Evolutionary conservation across 208 protist genomes (phyloP), one percentile per base, ranked within the genome.

Genomic region (Herpetomonas samuelpessoai): DNA sequence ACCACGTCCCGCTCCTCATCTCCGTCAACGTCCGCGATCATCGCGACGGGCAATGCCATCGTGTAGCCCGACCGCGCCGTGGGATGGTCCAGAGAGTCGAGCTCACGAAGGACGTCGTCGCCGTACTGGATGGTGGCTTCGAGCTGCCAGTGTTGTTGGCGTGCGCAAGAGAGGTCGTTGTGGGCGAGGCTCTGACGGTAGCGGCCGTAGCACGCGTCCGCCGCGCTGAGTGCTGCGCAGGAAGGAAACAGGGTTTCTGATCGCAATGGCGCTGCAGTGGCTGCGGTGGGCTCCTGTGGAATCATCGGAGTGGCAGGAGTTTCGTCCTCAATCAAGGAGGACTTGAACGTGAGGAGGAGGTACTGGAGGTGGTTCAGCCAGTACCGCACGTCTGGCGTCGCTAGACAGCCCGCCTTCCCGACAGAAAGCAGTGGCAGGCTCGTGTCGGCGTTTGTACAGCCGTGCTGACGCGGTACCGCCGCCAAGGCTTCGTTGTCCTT

Each of bases 351-450:
- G 21, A 88, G 52, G 22, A 88, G 62, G 39, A 84, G 63, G 65
- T 79, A 73, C 49, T 92, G 81, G 16, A 92, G 75, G 14, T 68
- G 78, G 52, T 88, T 87, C 45, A 89, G 41, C 86, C 86, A 92
- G 30, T 73, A 71, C 22, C 86, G 81, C 16, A 89, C 71, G 60
- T 92, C 86, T 19, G 71, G 76, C 10, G 70, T 81, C 39, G 62
- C 67, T n/a, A 53, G 14, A 31, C 24, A n/a, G 1, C 60, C 73
- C 7, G 68, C 73, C 14, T 70, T 41, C 35, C 14, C 9, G 9
- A 14, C 35, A 14, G 35, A 41, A 6, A 55, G 38, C 19, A 44
- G 25, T 47, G 57, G 12, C 62, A 21, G 3, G 45, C 53, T 10
- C 10, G 22, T 12, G 47, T 3, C 35, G 52, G 25, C n/a, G 28